Evolutionary conservation across 2,329 filamentous ascomycete genomes (phyloP), one percentile per base, ranked within the genome.

Genomic region (Trichoderma asperellum): DNA sequence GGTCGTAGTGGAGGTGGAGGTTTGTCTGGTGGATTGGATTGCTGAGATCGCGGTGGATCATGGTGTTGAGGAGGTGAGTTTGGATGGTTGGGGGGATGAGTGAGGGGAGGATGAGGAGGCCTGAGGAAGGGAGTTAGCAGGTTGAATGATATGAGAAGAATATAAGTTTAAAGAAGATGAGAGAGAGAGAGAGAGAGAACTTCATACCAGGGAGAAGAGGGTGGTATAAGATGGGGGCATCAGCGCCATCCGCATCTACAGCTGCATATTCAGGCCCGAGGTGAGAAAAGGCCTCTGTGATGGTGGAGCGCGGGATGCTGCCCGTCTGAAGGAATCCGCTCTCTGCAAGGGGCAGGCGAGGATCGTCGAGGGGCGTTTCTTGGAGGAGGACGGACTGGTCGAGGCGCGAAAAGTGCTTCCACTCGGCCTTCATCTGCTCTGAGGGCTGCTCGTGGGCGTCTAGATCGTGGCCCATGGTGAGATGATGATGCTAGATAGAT

Each of bases 381-480:
- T 81, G 73, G 7, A 83, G 74, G n/a, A 92, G 78, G 1, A 83
- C 82, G 8, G 80, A 74, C 3, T 84, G 79, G 0, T 89, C 85
- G 47, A 88, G 83, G 72, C 87, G 90, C 29, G 91, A 88, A 74
- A 91, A 93, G 53, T 81, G 82, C 79, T 97, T 97, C 87, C 93
- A 97, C 66, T 89, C 82, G 57, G 86, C 82, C 71, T 90, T 89
- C 73, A 97, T 83, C 61, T 83, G 79, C 14, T 89, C 87, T 3
- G 94, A 92, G 1, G 94, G 92, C 74, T 90, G 89, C 78, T 93
- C 89, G 77, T 95, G 88, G 34, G 94, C 90, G 79, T 97, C 91
- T 2, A 94, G 82, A 24, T 84, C 82, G 8, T 72, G 70, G 56
- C 77, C 75, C 47, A 49, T 49, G 47, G n/a, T 71, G 73, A 53